These are phyloP conservation scores for Alternaria panax DNA, from an alignment of 2,329 filamentous ascomycete species.

Conservation along the genomic window DNA sequence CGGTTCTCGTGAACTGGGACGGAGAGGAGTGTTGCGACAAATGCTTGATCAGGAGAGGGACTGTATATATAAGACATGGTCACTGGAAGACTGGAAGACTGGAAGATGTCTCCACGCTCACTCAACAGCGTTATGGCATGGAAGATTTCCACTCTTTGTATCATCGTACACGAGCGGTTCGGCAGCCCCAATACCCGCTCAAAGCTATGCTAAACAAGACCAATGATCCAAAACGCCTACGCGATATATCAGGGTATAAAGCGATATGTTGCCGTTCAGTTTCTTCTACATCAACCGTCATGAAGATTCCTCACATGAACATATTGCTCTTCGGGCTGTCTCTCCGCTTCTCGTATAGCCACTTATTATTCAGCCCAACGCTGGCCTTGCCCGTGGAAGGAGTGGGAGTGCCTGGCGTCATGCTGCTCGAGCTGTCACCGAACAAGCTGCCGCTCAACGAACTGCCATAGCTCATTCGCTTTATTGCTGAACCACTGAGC, in stretches of 20 bases:
- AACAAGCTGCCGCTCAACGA: conserved; percentile 55
- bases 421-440: conserved; percentile 50
- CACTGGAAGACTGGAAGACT: neutral
- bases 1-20: conserved; percentile 64
- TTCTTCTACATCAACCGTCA: neutral
- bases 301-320: conserved; percentile 27
- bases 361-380: conserved; percentile 87
- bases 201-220: conserved; percentile 7
- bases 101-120: neutral
- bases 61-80: neutral
- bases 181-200: neutral
- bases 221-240: conserved; percentile 26
- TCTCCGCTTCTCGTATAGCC: conserved; percentile 85
- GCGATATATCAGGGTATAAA: conserved; percentile 47
- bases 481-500: conserved; percentile 59
- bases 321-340: conserved; percentile 56
- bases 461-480: conserved; percentile 67
- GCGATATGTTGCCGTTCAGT: conserved; percentile 23
- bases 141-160: conserved; percentile 20
- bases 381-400: conserved; percentile 68
- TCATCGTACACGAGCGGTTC: conserved; percentile 4
- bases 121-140: neutral
- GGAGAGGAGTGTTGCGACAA: neutral
- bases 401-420: conserved; percentile 69
- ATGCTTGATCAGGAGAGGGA: neutral